Evolutionary conservation across 1,139 yeast species (phyloP).

Genomic region (Taiozyma sp.): DNA sequence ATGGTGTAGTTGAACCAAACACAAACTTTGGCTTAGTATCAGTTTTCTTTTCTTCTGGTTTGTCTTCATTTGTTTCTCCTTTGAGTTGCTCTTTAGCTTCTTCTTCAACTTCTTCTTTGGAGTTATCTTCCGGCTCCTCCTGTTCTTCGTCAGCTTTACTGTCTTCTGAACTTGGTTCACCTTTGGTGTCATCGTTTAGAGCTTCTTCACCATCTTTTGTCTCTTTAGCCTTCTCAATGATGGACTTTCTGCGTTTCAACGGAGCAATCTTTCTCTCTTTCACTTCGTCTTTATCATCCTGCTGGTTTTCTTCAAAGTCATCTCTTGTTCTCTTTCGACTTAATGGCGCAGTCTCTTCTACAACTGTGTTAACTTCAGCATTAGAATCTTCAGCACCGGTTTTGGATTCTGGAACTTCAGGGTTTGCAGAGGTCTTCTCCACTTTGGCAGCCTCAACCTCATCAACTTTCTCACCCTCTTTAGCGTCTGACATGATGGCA

Average conservation of each 20-base stretch:
- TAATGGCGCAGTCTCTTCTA: not conserved
- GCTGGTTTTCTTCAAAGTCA: slow-evolving; percentile 15
- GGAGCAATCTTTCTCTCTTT: slow-evolving; percentile 17
- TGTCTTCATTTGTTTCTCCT: not conserved
- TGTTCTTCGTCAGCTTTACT: slow-evolving; percentile 6
- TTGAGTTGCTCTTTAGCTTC: not conserved
- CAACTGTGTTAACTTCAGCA: not conserved
- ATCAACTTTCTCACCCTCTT: not conserved
- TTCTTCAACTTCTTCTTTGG: slow-evolving; percentile 1
- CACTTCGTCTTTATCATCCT: slow-evolving; percentile 2
- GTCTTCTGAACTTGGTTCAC: slow-evolving; percentile 5
- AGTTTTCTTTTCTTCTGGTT: slow-evolving; percentile 2
- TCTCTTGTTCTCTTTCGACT: slow-evolving; percentile 24
- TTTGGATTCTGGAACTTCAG: not conserved
- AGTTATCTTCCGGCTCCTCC: slow-evolving; percentile 4
- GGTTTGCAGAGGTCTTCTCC: not conserved
- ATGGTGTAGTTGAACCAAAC: slow-evolving; percentile 52
- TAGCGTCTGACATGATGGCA: not conserved
- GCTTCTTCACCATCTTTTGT: not conserved
- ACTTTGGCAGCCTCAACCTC: not conserved
- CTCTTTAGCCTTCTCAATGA: slow-evolving; percentile 1
- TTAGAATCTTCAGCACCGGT: not conserved
- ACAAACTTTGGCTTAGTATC: slow-evolving; percentile 35
- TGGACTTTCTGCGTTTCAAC: slow-evolving; percentile 16
- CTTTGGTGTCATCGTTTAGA: slow-evolving; percentile 1